These are phyloP conservation scores for Lanmaoa rubissima DNA, from an alignment of 768 basidiomycete species.

Conservation along the genomic window DNA sequence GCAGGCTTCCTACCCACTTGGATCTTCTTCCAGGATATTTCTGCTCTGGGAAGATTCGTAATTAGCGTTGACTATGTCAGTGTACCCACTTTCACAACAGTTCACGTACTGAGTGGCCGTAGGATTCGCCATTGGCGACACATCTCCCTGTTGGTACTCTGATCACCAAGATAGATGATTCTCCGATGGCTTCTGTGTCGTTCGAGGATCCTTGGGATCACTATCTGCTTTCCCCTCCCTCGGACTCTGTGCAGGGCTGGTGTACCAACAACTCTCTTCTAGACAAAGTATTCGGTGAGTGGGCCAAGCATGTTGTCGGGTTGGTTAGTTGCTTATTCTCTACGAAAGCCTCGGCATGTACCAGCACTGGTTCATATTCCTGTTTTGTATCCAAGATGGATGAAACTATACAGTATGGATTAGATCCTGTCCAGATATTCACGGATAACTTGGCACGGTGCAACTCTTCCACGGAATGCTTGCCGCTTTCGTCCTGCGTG, in stretches of 20 bases:
- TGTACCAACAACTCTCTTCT: conserved; percentile 47
- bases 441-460: conserved; percentile 40
- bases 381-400: conserved; percentile 45
- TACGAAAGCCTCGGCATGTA: conserved; percentile 10
- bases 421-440: conserved; percentile 58
- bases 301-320: neutral
- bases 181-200: conserved; percentile 34
- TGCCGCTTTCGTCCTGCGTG: conserved; percentile 47
- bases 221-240: conserved; percentile 36
- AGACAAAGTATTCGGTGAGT: conserved; percentile 17
- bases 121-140: conserved; percentile 62
- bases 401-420: conserved; percentile 40
- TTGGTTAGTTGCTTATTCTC: neutral
- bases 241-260: conserved; percentile 50
- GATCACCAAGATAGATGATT: conserved; percentile 67
- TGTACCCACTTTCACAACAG: conserved; percentile 4
- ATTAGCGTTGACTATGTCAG: conserved; percentile 52
- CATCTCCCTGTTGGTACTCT: conserved; percentile 58
- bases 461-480: conserved; percentile 35
- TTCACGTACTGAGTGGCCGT: conserved; percentile 5
- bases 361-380: conserved; percentile 16
- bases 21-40: conserved; percentile 52
- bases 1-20: conserved; percentile 28
- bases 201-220: conserved; percentile 44
- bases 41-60: conserved; percentile 52